phyloP scores from a whole-genome alignment of 169 alveolate species.

The Sarcocystis neurona region DNA sequence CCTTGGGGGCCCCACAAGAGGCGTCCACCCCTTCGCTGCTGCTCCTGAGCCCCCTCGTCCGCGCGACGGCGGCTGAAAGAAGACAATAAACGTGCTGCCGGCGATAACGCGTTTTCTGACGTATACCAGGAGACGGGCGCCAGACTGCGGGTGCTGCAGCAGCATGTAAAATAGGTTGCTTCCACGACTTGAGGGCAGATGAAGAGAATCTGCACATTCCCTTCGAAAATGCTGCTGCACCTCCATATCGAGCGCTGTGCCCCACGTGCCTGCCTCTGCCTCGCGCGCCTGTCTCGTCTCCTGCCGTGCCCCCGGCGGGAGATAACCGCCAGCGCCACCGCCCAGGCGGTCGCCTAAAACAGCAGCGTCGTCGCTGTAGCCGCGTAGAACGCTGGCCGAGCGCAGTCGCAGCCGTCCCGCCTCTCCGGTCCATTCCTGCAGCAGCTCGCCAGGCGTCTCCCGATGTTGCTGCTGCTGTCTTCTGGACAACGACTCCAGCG shows the following conservation, averaged over 20 bases:
- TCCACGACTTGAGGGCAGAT: slow-evolving; percentile 28
- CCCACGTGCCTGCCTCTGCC: neutral
- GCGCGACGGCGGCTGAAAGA: slow-evolving; percentile 31
- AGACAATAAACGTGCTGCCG: slow-evolving; percentile 42
- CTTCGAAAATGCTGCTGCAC: neutral
- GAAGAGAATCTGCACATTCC: neutral
- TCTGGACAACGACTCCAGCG: no score
- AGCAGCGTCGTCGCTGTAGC: neutral
- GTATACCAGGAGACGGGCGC: slow-evolving; percentile 37
- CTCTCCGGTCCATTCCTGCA: no score
- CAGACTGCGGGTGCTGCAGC: slow-evolving; percentile 14
- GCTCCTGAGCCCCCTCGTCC: neutral
- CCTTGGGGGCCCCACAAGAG: no score
- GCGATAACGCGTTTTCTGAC: slow-evolving; percentile 16
- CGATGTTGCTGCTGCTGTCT: no score
- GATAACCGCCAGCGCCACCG: neutral
- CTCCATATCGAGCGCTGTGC: neutral
- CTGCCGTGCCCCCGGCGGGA: neutral
- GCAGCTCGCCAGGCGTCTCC: no score
- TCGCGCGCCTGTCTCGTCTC: neutral
- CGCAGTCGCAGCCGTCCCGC: no score
- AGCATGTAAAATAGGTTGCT: slow-evolving; percentile 3
- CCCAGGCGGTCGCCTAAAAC: neutral
- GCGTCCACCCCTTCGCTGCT: neutral
- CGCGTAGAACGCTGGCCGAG: no score